Conservation (phyloP, 1,284 basidiomycete species). For the Leccinum fuscescens region DNA sequence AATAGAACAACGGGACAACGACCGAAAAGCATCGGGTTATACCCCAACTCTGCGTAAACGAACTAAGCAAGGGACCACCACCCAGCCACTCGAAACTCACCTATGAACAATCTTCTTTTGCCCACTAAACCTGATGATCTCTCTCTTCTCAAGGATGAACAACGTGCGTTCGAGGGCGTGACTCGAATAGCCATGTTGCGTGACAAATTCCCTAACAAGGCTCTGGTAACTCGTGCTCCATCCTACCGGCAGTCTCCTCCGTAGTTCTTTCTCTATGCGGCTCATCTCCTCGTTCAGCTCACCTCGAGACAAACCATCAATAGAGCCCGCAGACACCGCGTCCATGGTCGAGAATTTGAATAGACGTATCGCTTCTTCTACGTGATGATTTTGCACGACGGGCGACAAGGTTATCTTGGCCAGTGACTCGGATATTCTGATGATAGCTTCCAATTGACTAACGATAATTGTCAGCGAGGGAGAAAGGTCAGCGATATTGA, state of each 20-base stretch:
- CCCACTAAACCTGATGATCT: slow-evolving; percentile 77
- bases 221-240: slow-evolving; percentile 97
- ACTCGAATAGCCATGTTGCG: slow-evolving; percentile 84
- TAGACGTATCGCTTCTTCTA: slow-evolving; percentile 96
- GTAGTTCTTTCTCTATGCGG: slow-evolving; percentile 89
- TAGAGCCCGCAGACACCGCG: slow-evolving; percentile 90
- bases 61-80: slow-evolving; percentile 9
- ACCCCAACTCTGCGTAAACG: slow-evolving; percentile 30
- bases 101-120: slow-evolving; percentile 59
- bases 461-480: slow-evolving; percentile 8
- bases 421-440: slow-evolving; percentile 95
- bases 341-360: slow-evolving; percentile 99
- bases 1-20: neutral
- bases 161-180: slow-evolving; percentile 93
- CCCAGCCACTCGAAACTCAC: slow-evolving; percentile 22
- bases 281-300: slow-evolving; percentile 94
- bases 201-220: slow-evolving; percentile 94
- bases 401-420: slow-evolving; percentile 92
- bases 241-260: slow-evolving; percentile 87
- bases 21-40: slow-evolving; percentile 4
- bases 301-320: slow-evolving; percentile 90
- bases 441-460: slow-evolving; percentile 98
- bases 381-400: slow-evolving; percentile 88
- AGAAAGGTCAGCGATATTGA: neutral
- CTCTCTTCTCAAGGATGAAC: slow-evolving; percentile 92